Evolutionary conservation across 2,329 filamentous ascomycete genomes (phyloP), one percentile per base, ranked within the genome.

Genomic region (Drechslerella dactyloides): DNA sequence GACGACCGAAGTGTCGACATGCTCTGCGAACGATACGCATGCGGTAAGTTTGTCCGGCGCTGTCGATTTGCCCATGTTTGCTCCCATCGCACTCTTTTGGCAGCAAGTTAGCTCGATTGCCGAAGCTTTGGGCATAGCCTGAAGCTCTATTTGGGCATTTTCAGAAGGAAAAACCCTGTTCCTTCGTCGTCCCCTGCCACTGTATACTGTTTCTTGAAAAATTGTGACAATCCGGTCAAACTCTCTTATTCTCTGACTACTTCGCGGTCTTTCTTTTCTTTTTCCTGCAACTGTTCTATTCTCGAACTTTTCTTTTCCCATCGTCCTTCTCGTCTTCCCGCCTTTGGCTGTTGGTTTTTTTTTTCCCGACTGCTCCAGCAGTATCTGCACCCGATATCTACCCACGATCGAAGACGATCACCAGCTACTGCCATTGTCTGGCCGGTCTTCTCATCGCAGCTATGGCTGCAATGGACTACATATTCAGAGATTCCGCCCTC

Each of bases 151-250:
- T 59, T 48, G 15, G 48, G n/a, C n/a, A n/a, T n/a, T n/a, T n/a
- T n/a, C n/a, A n/a, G n/a, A n/a, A n/a, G 21, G 50, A 37, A 55
- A 44, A 48, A 63, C 52, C 54, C 58, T 70, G 48, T 70, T 59
- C 63, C 53, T 46, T 70, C 64, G 59, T 70, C 65, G 58, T 70
- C 50, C 66, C 66, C 66, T 63, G 66, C 59, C 46, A 23, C 30
- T 62, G 7, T 54, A 46, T 23, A 4, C 33, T 58, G 62, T 54
- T 51, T n/a, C n/a, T n/a, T n/a, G n/a, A 23, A 62, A 24, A 70
- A 64, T 54, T 59, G 66, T 70, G 59, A 70, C 48, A 63, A 54
- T 70, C 62, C 55, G 33, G 66, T 59, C 66, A 70, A 70, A 70
- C 58, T 48, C 63, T 70, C 40, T 70, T 17, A 10, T 48, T 1